A percentile compares a stretch with the other conserved stretches of the same genome.
Conservation (phyloP, 768 basidiomycete species). For the Lentinula lateritia region DNA sequence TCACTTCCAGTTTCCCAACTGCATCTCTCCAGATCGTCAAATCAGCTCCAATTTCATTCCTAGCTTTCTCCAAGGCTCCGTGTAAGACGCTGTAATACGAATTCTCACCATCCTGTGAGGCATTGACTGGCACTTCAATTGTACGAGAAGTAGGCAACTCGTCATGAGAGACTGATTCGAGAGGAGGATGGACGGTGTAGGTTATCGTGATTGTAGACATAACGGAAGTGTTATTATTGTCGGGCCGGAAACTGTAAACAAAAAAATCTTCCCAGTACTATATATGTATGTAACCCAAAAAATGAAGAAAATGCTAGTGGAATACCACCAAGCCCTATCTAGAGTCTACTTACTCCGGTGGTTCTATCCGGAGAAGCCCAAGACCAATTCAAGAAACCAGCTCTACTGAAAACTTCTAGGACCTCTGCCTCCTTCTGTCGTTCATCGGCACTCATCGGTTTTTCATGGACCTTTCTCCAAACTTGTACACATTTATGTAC, state of each 20-base stretch:
- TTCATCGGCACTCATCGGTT: constrained; percentile 15
- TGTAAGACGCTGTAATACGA: constrained; percentile 48
- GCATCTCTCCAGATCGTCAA: constrained; percentile 72
- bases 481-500: constrained; percentile 69
- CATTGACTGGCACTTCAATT: constrained; percentile 6
- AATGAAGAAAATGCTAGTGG: background rate
- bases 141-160: constrained; percentile 10
- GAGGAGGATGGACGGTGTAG: constrained; percentile 40
- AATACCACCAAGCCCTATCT: background rate
- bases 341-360: background rate
- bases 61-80: constrained; percentile 45
- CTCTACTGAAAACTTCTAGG: constrained; percentile 39
- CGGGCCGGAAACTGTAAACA: background rate
- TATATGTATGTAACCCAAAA: too few relatives aligned
- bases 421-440: constrained; percentile 39
- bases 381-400: constrained; percentile 60
- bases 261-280: background rate
- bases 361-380: constrained; percentile 53
- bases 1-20: constrained; percentile 58
- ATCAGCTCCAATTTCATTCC: constrained; percentile 54
- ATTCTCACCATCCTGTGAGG: constrained; percentile 1
- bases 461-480: constrained; percentile 57
- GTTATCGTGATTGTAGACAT: constrained; percentile 29
- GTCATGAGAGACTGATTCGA: constrained; percentile 15
- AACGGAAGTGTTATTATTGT: constrained; percentile 2